These are phyloP conservation scores for Colletotrichum falcatum DNA, from an alignment of 2,329 filamentous ascomycete species.

Conservation along the genomic window DNA sequence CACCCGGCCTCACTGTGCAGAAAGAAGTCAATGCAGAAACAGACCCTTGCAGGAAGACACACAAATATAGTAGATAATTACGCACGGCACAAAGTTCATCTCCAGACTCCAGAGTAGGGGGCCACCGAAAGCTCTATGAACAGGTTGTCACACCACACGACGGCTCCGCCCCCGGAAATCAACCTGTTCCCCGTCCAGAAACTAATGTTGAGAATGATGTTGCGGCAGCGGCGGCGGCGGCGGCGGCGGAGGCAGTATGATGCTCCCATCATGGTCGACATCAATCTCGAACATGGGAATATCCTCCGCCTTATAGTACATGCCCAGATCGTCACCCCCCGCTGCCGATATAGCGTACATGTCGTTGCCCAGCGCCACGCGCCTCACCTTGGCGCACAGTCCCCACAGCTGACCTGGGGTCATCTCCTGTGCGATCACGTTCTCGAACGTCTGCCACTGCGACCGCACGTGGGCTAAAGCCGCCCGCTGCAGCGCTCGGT, in stretches of 20 bases:
- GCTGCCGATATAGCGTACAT: slow-evolving; percentile 36
- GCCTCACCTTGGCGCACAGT: slow-evolving; percentile 33
- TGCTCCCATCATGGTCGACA: slow-evolving; percentile 30
- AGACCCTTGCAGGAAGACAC: not conserved
- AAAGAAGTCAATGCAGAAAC: not conserved
- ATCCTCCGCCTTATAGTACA: slow-evolving; percentile 39
- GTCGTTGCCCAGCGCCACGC: slow-evolving; percentile 35
- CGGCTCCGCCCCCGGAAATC: not conserved
- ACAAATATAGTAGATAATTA: not conserved
- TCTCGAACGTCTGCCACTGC: slow-evolving; percentile 37
- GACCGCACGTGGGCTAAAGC: slow-evolving; percentile 33
- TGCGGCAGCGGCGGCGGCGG: slow-evolving; percentile 20
- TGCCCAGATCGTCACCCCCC: slow-evolving; percentile 26
- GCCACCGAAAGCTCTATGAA: not conserved
- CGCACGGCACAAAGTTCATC: not conserved
- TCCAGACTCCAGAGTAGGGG: not conserved
- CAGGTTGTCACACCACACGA: slow-evolving; percentile 3
- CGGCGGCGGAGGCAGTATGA: slow-evolving; percentile 26
- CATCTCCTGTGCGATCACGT: slow-evolving; percentile 35
- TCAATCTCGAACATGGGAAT: slow-evolving; percentile 37
- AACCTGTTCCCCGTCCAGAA: not conserved
- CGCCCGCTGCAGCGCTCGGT: slow-evolving; percentile 40
- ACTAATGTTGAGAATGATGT: slow-evolving; percentile 15
- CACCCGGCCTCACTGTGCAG: not conserved
- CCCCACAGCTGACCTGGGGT: slow-evolving; percentile 33